Conservation (phyloP, 768 basidiomycete genomes). For the Favolaschia claudopus region DNA sequence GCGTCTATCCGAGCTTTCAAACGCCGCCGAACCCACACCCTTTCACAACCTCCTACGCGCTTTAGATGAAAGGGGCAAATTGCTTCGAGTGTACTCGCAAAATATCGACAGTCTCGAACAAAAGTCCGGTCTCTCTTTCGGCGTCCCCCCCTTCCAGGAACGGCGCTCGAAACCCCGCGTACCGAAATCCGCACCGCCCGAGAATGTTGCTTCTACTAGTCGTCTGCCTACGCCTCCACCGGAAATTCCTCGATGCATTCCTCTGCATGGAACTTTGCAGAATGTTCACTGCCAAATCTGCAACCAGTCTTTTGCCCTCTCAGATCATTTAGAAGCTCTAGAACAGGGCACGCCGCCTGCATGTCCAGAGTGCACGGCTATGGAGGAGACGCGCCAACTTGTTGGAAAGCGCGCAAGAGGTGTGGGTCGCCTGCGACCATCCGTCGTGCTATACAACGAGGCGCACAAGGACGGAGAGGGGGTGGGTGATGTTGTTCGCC, state of each 20-base stretch:
- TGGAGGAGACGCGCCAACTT: slow-evolving; percentile 73
- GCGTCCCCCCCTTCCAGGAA: slow-evolving; percentile 75
- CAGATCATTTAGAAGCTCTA: slow-evolving; percentile 66
- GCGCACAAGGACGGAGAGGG: slow-evolving; percentile 86
- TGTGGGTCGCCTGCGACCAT: slow-evolving; percentile 82
- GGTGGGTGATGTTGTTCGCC: slow-evolving; percentile 84
- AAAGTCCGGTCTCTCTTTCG: slow-evolving; percentile 87
- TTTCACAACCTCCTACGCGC: slow-evolving; percentile 80
- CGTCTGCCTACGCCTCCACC: slow-evolving; percentile 59
- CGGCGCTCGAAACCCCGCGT: slow-evolving; percentile 59
- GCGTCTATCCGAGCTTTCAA: slow-evolving; percentile 75
- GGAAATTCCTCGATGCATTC: slow-evolving; percentile 83
- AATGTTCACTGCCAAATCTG: slow-evolving; percentile 84
- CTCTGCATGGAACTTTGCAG: slow-evolving; percentile 87
- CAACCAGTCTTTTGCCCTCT: slow-evolving; percentile 73
- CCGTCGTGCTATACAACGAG: slow-evolving; percentile 92
- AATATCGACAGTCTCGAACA: slow-evolving; percentile 91
- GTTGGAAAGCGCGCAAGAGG: slow-evolving; percentile 82
- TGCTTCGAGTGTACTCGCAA: slow-evolving; percentile 91
- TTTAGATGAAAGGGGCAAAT: slow-evolving; percentile 77
- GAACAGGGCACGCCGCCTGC: slow-evolving; percentile 68
- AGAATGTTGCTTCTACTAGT: slow-evolving; percentile 27
- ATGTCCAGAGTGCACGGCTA: slow-evolving; percentile 81
- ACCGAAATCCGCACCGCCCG: slow-evolving; percentile 25
- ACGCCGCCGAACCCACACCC: slow-evolving; percentile 76